Conservation (phyloP, 345 rosid species). For the Linum usitatissimum region DNA sequence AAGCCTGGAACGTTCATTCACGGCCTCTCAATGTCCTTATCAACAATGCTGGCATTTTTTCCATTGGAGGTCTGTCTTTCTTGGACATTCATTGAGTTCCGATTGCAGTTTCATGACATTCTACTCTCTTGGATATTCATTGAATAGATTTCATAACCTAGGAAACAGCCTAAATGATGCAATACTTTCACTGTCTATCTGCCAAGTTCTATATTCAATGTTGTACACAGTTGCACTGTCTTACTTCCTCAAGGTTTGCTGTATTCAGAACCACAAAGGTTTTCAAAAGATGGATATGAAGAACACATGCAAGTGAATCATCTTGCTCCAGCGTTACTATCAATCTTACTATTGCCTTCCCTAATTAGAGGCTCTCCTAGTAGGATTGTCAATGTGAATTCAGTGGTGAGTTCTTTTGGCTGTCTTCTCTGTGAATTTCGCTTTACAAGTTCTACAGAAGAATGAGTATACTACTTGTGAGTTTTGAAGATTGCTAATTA, state of each 20-base stretch:
- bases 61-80: slow-evolving; percentile 69
- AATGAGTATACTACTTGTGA: background rate
- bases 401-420: slow-evolving; percentile 58
- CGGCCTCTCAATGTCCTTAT: slow-evolving; percentile 76
- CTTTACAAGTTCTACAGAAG: background rate
- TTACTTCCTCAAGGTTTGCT: background rate
- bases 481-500: background rate
- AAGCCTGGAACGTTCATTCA: slow-evolving; percentile 52
- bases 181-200: background rate
- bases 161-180: background rate
- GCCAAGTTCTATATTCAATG: background rate
- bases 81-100: background rate
- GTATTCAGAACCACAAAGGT: slow-evolving; percentile 61
- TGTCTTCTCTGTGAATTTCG: background rate
- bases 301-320: slow-evolving; percentile 99
- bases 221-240: too few species aligned
- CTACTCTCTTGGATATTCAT: background rate
- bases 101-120: background rate
- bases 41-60: slow-evolving; percentile 88
- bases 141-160: background rate
- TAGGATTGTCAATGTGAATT: slow-evolving; percentile 85
- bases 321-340: slow-evolving; percentile 86
- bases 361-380: slow-evolving; percentile 89
- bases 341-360: slow-evolving; percentile 81
- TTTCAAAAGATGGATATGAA: slow-evolving; percentile 85